Evolutionary conservation across 73 alveolate genomes (phyloP), one percentile per base, ranked within the genome.

Genomic region (Blepharisma stoltei): DNA sequence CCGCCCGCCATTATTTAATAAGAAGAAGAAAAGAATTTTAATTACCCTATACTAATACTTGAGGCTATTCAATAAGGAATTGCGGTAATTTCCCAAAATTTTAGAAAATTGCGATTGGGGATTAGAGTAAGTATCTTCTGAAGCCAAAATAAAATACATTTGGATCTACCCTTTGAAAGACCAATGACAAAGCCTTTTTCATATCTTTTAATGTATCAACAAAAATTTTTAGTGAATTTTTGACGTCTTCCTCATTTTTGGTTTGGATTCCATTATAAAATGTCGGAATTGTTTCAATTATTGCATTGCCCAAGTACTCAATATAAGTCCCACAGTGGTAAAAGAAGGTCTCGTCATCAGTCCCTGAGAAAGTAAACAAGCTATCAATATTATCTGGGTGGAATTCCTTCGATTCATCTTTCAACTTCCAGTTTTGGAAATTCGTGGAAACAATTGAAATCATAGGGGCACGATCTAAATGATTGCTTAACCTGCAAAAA

Each of bases 61-160:
- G n/a, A n/a, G n/a, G n/a, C n/a, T n/a, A n/a, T n/a, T n/a, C n/a
- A n/a, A n/a, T n/a, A n/a, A n/a, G n/a, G n/a, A n/a, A n/a, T n/a
- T n/a, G n/a, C n/a, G n/a, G n/a, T n/a, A n/a, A n/a, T n/a, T n/a
- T n/a, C n/a, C n/a, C n/a, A n/a, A n/a, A n/a, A n/a, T n/a, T n/a
- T n/a, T n/a, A n/a, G n/a, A n/a, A n/a, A n/a, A n/a, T n/a, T n/a
- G n/a, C n/a, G n/a, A n/a, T n/a, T n/a, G n/a, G n/a, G n/a, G n/a
- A n/a, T n/a, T n/a, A n/a, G n/a, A n/a, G n/a, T n/a, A n/a, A 25
- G 49, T 9, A n/a, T 60, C 45, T 60, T 60, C 73, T 60, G 46
- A 60, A 20, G 46, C 46, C 46, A 25, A 20, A 25, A 38, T 60
- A 60, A 60, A 60, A 60, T 14, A 60, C 73, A 18, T 60, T 25